Evolutionary conservation across 805 yeast species (phyloP).

Genomic region (Candida multigemmis): DNA sequence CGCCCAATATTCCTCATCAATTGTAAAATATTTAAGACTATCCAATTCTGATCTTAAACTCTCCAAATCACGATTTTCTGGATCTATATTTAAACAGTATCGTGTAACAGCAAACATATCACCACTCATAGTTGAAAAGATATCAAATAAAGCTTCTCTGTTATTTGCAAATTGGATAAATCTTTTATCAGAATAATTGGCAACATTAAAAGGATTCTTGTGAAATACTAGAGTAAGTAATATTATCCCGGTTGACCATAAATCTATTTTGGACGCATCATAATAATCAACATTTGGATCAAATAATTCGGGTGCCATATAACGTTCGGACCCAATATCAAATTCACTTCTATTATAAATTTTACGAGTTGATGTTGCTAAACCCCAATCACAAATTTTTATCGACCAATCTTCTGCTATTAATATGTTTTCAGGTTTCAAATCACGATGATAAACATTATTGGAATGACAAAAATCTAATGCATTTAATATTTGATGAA

Average conservation of each 20-base stretch:
- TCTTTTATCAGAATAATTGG: constrained; percentile 70
- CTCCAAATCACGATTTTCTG: constrained; percentile 65
- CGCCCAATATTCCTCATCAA: constrained; percentile 57
- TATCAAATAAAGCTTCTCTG: constrained; percentile 85
- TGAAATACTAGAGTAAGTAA: constrained; percentile 80
- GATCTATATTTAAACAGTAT: constrained; percentile 73
- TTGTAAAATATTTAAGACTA: constrained; percentile 60
- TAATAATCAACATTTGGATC: constrained; percentile 52
- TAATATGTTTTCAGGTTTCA: constrained; percentile 50
- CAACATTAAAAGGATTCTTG: constrained; percentile 78
- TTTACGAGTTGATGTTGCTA: constrained; percentile 41
- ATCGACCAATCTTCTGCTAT: constrained; percentile 48
- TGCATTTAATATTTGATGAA: constrained; percentile 40
- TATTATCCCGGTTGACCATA: constrained; percentile 86
- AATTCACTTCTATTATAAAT: constrained; percentile 52
- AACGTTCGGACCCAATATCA: constrained; percentile 83
- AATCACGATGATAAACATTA: constrained; percentile 46
- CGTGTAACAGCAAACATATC: constrained; percentile 83
- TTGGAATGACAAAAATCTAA: constrained; percentile 41
- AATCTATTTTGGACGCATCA: constrained; percentile 73
- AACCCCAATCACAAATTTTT: constrained; percentile 51
- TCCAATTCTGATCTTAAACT: constrained; percentile 53
- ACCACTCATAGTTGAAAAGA: constrained; percentile 79
- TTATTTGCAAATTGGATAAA: constrained; percentile 80
- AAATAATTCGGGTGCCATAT: constrained; percentile 91